Base-by-base conservation (phyloP, 1,139 yeast species). In the Geotrichum cucujoidarum region DNA sequence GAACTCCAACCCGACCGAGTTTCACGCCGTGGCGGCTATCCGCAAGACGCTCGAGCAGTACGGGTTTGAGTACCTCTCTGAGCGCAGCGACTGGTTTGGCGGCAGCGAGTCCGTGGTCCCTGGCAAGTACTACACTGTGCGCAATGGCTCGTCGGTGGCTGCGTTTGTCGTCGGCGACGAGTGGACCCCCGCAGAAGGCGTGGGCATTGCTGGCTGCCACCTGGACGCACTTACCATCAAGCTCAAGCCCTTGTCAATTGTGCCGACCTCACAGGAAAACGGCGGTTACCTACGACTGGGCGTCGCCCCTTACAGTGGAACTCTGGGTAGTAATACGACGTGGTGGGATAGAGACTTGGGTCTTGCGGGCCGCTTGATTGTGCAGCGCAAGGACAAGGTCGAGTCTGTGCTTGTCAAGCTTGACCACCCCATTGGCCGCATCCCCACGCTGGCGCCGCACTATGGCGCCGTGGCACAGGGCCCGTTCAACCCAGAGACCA, bases 331-430 rank as follows among this genome's bases (percentile, higher is more conserved):
- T n/a, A 50, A 72, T 85, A 82, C 65, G 68, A 56, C 83, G 14
- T 83, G 90, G 90, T 88, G 90, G 69, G 97, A 89, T 65, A 77
- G 95, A 52, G 96, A 89, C 64, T 74, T 89, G 57, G 78, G 92
- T 17, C 70, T 88, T 53, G 96, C 95, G 6, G 97, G 97, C 27
- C 74, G 96, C 58, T 92, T 89, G 2, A 79, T 85, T 62, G 80
- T 83, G 20, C 38, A 50, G 8, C 31, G 37, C 20, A 71, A 69
- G 16, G 48, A 43, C 30, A 81, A 78, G 10, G 68, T 76, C 45
- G 73, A 68, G 51, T 76, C 95, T 1, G 81, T 75, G 59, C 71
- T 89, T 53, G 77, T 88, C 45, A 85, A 86, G 62, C 72, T 89
- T 49, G 81, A 83, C 52, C 81, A 77, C 59, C 95, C 96, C 0